Base-by-base conservation (phyloP, 1,284 basidiomycete species). In the Austroboletus olivaceoglutinosus region DNA sequence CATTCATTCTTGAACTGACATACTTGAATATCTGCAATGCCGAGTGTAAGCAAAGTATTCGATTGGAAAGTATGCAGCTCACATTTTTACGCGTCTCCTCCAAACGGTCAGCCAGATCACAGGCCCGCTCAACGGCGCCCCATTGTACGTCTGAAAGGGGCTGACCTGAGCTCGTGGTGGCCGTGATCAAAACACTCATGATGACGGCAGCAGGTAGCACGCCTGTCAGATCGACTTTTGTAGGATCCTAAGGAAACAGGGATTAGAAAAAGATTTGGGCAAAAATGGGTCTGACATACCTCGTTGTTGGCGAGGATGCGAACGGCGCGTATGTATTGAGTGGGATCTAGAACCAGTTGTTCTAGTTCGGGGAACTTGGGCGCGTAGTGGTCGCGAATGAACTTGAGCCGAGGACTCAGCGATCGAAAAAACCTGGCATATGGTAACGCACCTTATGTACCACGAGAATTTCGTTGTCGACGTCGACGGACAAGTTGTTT, bases 1-100 rank as follows among this genome's bases (percentile, higher is more conserved):
- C 85, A 73, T 92, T 91, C 92, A 99, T 99, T 70, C 97, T 85
- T 64, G 93, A 97, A 77, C 97, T 96, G 70, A 99, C 97, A 78
- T 98, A 99, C 76, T 91, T 86, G 73, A 99, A 94, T 61, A 99
- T 99, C 84, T 93, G 63, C 0, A 30, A 45, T 19, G 21, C 52
- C 23, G 45, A 43, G 31, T 11, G 39, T 62, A 30, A 65, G 55
- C 2, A 10, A 43, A 16, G 37, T 0, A 19, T 30, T 39, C 46
- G 23, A 31, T 4, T 44, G 6, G 23, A 25, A 44, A n/a, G 52
- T 70, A 43, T 42, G 15, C 2, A 6, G 16, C 67, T 43, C 47
- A 89, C 91, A 77, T 84, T 89, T 73, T 91, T 91, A 44, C 94
- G 83, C 1, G 91, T 89, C 56, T 89, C 86, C 62, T 98, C 91